Conservation (phyloP, 768 basidiomycete species). For the Bullera alba region DNA sequence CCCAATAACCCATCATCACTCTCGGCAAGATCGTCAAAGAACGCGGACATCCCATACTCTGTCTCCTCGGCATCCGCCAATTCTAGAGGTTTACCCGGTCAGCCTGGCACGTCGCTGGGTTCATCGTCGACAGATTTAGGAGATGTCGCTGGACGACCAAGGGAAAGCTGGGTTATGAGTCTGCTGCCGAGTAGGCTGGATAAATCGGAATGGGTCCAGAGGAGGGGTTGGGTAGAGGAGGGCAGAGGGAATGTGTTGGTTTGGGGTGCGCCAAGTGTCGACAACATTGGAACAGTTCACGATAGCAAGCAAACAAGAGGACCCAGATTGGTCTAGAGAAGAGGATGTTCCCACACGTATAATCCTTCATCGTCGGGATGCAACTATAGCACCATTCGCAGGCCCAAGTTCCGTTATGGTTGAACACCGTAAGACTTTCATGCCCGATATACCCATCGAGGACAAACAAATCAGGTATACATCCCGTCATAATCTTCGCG, state of each 20-base stretch:
- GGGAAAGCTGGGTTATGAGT: neutral
- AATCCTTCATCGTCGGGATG: neutral
- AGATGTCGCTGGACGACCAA: neutral
- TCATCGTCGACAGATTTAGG: too few species aligned
- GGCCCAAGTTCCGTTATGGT: too few species aligned
- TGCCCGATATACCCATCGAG: neutral
- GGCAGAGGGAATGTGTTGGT: conserved; percentile 34
- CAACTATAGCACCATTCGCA: neutral
- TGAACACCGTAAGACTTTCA: too few species aligned
- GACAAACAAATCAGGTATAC: too few species aligned
- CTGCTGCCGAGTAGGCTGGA: conserved; percentile 15
- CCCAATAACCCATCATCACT: neutral
- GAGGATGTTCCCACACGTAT: neutral
- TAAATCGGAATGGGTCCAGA: conserved; percentile 22
- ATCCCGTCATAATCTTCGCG: too few species aligned
- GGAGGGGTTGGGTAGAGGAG: conserved; percentile 28
- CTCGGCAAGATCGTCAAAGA: neutral
- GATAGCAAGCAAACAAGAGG: conserved; percentile 4
- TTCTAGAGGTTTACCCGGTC: neutral
- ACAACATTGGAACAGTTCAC: conserved; percentile 20
- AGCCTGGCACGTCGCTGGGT: neutral
- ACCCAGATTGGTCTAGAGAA: conserved; percentile 7
- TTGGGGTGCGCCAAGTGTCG: conserved; percentile 39
- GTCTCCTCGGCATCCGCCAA: neutral
- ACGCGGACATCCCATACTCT: too few species aligned